A percentile compares a stretch with the other conserved stretches of the same genome.
Conservation (phyloP, 78 protist genomes). For the Mantamonas sphyraenae region DNA sequence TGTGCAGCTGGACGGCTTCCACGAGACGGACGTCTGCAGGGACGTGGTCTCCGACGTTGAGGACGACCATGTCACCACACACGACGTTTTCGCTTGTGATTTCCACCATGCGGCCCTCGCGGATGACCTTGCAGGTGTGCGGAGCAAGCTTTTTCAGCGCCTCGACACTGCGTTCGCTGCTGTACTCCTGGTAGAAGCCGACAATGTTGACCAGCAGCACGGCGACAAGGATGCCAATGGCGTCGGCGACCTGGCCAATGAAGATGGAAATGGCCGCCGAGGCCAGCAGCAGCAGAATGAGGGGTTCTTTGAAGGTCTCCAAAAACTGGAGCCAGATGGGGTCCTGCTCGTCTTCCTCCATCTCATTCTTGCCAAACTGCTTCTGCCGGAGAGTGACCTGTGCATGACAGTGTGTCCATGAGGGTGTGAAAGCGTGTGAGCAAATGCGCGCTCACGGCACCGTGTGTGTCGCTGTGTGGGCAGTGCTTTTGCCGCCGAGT, state of each 20-base stretch:
- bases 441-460: too few relatives aligned
- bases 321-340: constrained; percentile 14
- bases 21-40: constrained; percentile 63
- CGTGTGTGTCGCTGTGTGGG: too few relatives aligned
- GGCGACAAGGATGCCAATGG: constrained; percentile 42
- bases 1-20: constrained; percentile 13
- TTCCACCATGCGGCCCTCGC: constrained; percentile 16
- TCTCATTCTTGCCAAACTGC: too few relatives aligned
- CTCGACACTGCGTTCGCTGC: constrained; percentile 31
- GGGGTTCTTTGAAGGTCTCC: constrained; percentile 7
- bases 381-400: too few relatives aligned
- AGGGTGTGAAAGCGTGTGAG: too few relatives aligned
- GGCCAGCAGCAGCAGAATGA: background rate
- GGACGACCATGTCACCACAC: constrained; percentile 38
- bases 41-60: constrained; percentile 26
- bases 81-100: constrained; percentile 19
- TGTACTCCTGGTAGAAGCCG: constrained; percentile 53
- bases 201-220: constrained; percentile 39
- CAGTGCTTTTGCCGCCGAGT: too few relatives aligned
- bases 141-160: constrained; percentile 33
- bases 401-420: too few relatives aligned
- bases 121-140: constrained; percentile 21
- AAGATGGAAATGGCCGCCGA: constrained; percentile 11
- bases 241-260: constrained; percentile 45
- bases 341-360: background rate